Evolutionary conservation across 2,329 filamentous ascomycete species (phyloP).

Genomic region (Cercospora brassicicola): DNA sequence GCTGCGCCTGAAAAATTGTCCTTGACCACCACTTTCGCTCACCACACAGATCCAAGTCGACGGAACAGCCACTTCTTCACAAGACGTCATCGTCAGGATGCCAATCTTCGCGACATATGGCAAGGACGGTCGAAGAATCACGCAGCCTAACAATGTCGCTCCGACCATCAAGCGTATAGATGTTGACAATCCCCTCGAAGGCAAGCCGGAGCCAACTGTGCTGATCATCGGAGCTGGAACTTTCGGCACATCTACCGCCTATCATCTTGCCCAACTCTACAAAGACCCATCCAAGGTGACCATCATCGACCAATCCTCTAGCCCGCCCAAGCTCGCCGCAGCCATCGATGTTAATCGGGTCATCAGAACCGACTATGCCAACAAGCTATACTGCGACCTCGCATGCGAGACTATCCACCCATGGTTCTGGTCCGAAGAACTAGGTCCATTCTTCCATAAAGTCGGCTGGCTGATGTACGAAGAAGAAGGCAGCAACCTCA

Average conservation of each 20-base stretch:
- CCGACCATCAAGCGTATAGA: conserved; percentile 21
- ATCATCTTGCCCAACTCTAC: conserved; percentile 46
- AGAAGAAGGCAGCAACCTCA: conserved; percentile 37
- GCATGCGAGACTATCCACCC: conserved; percentile 44
- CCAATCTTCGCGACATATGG: conserved; percentile 11
- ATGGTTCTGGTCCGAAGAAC: conserved; percentile 38
- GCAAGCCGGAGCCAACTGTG: conserved; percentile 24
- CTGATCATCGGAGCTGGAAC: conserved; percentile 32
- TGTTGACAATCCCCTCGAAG: conserved; percentile 19
- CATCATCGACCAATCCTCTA: conserved; percentile 59
- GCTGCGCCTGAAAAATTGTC: not conserved
- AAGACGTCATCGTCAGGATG: conserved; percentile 2
- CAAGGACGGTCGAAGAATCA: conserved; percentile 4
- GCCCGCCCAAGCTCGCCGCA: conserved; percentile 48
- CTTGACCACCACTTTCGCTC: not conserved
- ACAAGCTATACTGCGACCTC: conserved; percentile 34
- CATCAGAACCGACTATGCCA: conserved; percentile 37
- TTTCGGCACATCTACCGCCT: conserved; percentile 30
- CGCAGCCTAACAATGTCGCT: conserved; percentile 17
- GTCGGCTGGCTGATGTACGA: conserved; percentile 61
- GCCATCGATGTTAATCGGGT: conserved; percentile 38
- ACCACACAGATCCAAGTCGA: not conserved
- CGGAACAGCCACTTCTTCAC: not conserved
- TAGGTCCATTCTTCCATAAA: conserved; percentile 55
- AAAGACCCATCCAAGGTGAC: conserved; percentile 53